A percentile compares a stretch with the other conserved stretches of the same genome.
These are phyloP conservation scores for Salix purpurea DNA, from an alignment of 345 rosid genomes.

Conservation along the genomic window DNA sequence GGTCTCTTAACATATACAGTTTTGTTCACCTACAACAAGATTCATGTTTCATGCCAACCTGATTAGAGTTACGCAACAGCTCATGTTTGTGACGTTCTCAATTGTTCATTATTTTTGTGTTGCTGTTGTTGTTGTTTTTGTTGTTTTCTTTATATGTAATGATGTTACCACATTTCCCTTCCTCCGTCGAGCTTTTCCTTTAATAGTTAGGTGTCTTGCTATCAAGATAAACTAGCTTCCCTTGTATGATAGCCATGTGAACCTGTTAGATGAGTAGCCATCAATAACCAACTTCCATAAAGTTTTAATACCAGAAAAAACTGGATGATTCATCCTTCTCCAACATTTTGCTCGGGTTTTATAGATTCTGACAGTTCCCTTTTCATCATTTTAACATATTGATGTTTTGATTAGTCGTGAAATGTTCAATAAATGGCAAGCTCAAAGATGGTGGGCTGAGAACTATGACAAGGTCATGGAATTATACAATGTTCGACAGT, in stretches of 20 bases:
- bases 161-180: neutral
- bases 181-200: too few relatives aligned
- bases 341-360: neutral
- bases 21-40: neutral
- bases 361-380: neutral
- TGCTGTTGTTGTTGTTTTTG: too few relatives aligned
- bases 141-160: neutral
- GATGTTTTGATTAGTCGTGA: slow-evolving; percentile 61
- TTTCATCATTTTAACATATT: neutral
- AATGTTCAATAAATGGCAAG: slow-evolving; percentile 93
- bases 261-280: neutral
- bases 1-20: neutral
- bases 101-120: neutral
- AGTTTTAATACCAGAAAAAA: neutral
- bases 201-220: neutral
- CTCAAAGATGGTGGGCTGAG: slow-evolving; percentile 97
- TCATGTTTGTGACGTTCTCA: neutral
- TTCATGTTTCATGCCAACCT: neutral
- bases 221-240: neutral
- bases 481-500: slow-evolving; percentile 77
- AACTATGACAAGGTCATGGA: slow-evolving; percentile 91
- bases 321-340: slow-evolving; percentile 5
- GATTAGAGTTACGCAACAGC: neutral
- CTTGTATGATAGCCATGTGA: neutral
- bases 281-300: neutral